These are phyloP conservation scores for Artemisia argyi DNA, from an alignment of 129 eudicot genomes.

Conservation along the genomic window DNA sequence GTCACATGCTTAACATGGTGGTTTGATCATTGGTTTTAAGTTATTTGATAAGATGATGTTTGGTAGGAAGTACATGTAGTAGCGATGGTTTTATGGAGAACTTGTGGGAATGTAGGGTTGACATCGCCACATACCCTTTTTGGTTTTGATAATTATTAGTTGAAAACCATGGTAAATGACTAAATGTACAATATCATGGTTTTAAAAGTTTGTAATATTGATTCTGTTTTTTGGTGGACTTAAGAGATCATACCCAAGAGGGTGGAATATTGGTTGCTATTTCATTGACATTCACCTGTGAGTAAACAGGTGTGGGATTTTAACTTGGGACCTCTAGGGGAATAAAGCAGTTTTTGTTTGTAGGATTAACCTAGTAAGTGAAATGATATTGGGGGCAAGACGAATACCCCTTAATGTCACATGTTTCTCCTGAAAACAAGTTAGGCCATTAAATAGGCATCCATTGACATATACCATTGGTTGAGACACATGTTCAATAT, in stretches of 20 bases:
- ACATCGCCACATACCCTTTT: neutral
- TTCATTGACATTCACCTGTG: neutral
- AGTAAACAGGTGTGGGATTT: slow-evolving; percentile 9
- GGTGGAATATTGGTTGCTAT: neutral
- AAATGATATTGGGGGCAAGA: too few species aligned
- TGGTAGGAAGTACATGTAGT: slow-evolving; percentile 11
- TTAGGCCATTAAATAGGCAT: too few species aligned
- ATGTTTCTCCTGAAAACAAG: too few species aligned
- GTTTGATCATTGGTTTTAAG: neutral
- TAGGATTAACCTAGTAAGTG: neutral
- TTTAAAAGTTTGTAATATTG: neutral
- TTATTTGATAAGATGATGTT: neutral
- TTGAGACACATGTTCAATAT: too few species aligned
- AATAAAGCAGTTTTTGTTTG: neutral
- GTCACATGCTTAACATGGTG: slow-evolving; percentile 16
- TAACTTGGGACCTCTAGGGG: slow-evolving; percentile 5
- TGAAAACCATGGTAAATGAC: neutral
- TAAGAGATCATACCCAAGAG: too few species aligned
- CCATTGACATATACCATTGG: too few species aligned
- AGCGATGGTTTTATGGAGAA: slow-evolving; percentile 1
- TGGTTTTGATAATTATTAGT: neutral
- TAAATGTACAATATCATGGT: neutral
- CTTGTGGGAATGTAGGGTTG: neutral
- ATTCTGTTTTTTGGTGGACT: too few species aligned
- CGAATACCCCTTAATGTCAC: too few species aligned